Conservation (phyloP, 805 yeast species). For the Millerozyma acaciae region DNA sequence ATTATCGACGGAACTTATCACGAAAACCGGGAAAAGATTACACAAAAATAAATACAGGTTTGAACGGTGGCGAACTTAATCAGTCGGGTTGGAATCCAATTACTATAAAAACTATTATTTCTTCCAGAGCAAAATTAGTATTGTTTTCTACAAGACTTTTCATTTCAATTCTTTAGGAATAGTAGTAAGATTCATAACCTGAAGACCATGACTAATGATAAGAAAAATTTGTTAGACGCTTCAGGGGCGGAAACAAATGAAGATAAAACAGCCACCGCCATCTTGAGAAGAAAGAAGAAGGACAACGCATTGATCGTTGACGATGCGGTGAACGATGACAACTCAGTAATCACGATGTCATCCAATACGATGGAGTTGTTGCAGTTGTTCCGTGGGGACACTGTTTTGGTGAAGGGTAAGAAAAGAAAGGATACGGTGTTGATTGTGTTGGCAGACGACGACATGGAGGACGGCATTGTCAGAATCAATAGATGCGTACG, state of each 20-base stretch:
- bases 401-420: constrained; percentile 95
- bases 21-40: too few species aligned
- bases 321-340: constrained; percentile 96
- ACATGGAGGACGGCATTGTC: constrained; percentile 92
- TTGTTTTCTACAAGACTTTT: too few species aligned
- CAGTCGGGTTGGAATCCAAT: too few species aligned
- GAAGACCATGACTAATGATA: constrained; percentile 19
- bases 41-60: constrained; percentile 4
- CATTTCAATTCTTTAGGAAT: neutral
- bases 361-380: constrained; percentile 92
- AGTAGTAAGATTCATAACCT: neutral
- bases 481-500: constrained; percentile 94
- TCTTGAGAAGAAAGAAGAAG: constrained; percentile 95
- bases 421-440: constrained; percentile 96
- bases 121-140: too few species aligned
- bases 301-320: constrained; percentile 92
- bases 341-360: constrained; percentile 92
- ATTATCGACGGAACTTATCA: too few species aligned
- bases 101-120: too few species aligned
- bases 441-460: constrained; percentile 94
- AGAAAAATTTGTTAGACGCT: constrained; percentile 46
- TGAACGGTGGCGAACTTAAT: constrained; percentile 7
- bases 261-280: constrained; percentile 90
- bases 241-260: constrained; percentile 62
- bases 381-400: constrained; percentile 96